Evolutionary conservation across 495 filamentous ascomycete species (phyloP).

Genomic region (Darksidea phi): DNA sequence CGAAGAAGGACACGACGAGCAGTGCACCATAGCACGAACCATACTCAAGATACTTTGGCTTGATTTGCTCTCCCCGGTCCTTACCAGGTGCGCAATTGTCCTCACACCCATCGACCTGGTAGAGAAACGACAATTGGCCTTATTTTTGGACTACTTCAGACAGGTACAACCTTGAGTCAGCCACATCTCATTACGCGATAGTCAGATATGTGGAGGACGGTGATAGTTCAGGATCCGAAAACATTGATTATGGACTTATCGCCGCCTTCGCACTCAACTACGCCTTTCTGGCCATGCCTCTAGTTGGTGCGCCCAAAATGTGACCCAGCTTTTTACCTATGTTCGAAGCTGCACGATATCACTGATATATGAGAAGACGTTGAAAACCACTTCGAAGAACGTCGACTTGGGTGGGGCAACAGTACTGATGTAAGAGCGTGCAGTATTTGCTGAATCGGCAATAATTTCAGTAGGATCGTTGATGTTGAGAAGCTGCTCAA

Average conservation of each 20-base stretch:
- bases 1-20: conserved; percentile 6
- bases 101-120: neutral
- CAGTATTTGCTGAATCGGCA: no score
- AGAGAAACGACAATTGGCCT: neutral
- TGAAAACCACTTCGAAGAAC: conserved; percentile 13
- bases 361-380: conserved; percentile 24
- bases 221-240: neutral
- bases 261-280: conserved; percentile 30
- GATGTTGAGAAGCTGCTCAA: conserved; percentile 32
- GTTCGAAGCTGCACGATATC: conserved; percentile 23
- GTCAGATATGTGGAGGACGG: conserved; percentile 11
- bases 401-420: conserved; percentile 29
- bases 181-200: conserved; percentile 29
- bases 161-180: conserved; percentile 24
- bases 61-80: conserved; percentile 21
- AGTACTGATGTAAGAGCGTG: conserved; percentile 19
- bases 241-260: conserved; percentile 29
- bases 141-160: conserved; percentile 7
- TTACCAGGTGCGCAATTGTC: conserved; percentile 16
- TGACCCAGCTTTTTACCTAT: conserved; percentile 17
- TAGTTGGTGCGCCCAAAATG: conserved; percentile 13
- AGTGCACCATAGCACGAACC: conserved; percentile 2
- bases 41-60: conserved; percentile 13
- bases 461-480: conserved; percentile 5
- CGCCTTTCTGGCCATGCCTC: conserved; percentile 16